Evolutionary conservation across 345 rosid species (phyloP), one percentile per base, ranked within the genome.

Genomic region (Salix viminalis): DNA sequence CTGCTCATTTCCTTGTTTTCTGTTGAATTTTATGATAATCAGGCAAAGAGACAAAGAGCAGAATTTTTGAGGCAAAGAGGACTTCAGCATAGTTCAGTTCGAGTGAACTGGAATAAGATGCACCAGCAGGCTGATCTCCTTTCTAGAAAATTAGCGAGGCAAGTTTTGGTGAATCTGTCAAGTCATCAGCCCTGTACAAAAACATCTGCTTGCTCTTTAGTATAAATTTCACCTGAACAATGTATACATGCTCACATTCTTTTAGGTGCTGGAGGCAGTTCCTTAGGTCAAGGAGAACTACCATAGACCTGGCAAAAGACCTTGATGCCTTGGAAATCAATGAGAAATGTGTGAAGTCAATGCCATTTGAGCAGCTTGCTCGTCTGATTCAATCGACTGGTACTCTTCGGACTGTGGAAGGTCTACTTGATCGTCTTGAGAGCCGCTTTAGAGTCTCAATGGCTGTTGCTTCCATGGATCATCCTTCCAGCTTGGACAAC

Each of bases 291-390:
- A 88, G 86, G 80, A 90, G 83, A 83, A 94, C 97, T 39, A 94
- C 97, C 16, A 76, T 89, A 36, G 90, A 86, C 76, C 85, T 96
- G 88, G 92, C 89, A 8, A 91, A 85, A 74, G 89, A 87, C 64
- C 92, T 85, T 81, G 88, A 87, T 76, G 83, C 86, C 73, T 82
- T 96, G 83, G 88, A 90, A 72, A 90, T 96, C 18, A 87, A 76
- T 69, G 87, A 83, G 79, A 83, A 71, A n/a, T 71, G 78, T 32
- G 82, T 87, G 8, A 89, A 87, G 83, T 83, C 88, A 15, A 73
- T 91, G 85, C 97, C 97, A 1, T 96, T 96, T 85, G 99, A 96
- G 79, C 92, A 88, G 69, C 88, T 96, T 64, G 98, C 99, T 9
- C 72, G 75, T 80, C 83, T 88, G 74, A 86, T 96, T 66, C 97